Evolutionary conservation across 495 filamentous ascomycete genomes (phyloP).

Genomic region (Copromyces sp.): DNA sequence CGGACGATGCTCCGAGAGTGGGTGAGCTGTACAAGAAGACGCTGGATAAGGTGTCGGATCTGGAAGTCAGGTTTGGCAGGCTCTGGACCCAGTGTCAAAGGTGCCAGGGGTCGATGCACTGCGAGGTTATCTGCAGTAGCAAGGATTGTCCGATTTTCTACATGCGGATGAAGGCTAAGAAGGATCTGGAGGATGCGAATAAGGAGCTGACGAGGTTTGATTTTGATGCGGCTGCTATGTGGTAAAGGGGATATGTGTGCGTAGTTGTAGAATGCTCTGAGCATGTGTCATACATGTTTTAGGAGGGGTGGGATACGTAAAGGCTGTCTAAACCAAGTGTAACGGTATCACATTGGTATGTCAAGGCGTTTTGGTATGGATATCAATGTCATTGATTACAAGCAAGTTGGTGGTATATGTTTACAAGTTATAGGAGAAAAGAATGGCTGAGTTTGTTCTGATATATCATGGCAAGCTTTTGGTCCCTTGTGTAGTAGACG

Average conservation of each 20-base stretch:
- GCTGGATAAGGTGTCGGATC: slow-evolving; percentile 72
- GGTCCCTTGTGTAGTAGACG: background rate
- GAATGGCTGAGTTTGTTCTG: background rate
- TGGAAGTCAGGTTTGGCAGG: slow-evolving; percentile 85
- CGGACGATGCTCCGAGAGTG: slow-evolving; percentile 70
- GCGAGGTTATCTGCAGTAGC: slow-evolving; percentile 92
- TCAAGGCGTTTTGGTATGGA: background rate
- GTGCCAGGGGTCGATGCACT: slow-evolving; percentile 95
- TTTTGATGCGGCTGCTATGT: slow-evolving; percentile 52
- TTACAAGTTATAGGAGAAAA: background rate
- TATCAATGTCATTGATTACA: background rate
- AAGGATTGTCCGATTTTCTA: slow-evolving; percentile 99
- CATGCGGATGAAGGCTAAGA: slow-evolving; percentile 99
- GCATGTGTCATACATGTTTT: background rate
- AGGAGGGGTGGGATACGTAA: background rate
- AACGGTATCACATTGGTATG: background rate
- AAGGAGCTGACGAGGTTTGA: slow-evolving; percentile 90
- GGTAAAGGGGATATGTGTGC: slow-evolving; percentile 17
- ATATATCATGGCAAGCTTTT: background rate
- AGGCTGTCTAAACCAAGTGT: background rate
- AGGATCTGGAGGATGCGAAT: slow-evolving; percentile 90
- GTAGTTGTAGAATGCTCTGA: background rate
- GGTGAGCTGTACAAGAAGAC: slow-evolving; percentile 92
- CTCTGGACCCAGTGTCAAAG: slow-evolving; percentile 98
- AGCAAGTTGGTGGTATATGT: background rate